phyloP scores from a whole-genome alignment of 108 stramenopile species.

The Skeletonema costatum region DNA sequence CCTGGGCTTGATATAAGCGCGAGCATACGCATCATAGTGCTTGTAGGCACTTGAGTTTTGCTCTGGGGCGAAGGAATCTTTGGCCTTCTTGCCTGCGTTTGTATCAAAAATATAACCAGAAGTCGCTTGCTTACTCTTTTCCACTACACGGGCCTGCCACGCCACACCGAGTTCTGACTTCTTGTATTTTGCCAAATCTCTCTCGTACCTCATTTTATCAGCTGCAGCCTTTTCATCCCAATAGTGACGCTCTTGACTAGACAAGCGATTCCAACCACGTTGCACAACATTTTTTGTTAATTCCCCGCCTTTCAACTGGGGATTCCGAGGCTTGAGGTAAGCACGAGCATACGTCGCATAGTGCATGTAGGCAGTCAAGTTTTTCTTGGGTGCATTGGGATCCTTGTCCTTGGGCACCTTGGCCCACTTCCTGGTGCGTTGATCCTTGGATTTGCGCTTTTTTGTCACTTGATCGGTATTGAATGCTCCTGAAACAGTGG shows the following conservation, averaged over 20 bases:
- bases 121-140: too few species aligned
- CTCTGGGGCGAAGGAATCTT: constrained; percentile 78
- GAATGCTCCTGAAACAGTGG: neutral
- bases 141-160: too few species aligned
- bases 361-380: constrained; percentile 78
- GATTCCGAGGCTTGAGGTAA: constrained; percentile 65
- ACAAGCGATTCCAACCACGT: constrained; percentile 66
- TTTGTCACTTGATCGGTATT: neutral
- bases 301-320: constrained; percentile 65
- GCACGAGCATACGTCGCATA: constrained; percentile 68
- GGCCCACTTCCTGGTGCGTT: constrained; percentile 10
- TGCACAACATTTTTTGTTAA: constrained; percentile 67
- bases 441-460: neutral
- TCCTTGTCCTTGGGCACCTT: constrained; percentile 63
- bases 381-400: constrained; percentile 78
- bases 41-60: constrained; percentile 76
- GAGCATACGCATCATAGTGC: constrained; percentile 62
- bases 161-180: neutral
- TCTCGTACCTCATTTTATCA: constrained; percentile 72
- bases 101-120: too few species aligned
- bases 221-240: constrained; percentile 73
- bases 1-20: constrained; percentile 59
- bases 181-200: constrained; percentile 60
- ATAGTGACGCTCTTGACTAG: constrained; percentile 53
- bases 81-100: constrained; percentile 33